phyloP scores from a whole-genome alignment of 2,329 filamentous ascomycete species.

The Aurifilum marmelostoma region DNA sequence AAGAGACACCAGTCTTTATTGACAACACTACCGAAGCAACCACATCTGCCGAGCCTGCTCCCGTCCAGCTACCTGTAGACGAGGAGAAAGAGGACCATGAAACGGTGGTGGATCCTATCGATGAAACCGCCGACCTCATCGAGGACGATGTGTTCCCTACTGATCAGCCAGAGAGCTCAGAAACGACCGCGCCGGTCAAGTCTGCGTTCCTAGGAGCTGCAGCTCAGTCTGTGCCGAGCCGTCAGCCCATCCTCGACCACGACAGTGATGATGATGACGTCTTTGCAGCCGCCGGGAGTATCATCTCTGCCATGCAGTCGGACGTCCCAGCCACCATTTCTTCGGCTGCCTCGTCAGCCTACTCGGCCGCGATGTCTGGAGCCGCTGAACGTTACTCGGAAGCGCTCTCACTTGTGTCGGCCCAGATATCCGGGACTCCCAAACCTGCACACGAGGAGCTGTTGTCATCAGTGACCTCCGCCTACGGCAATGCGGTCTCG shows the following conservation, averaged over 20 bases:
- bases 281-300: slow-evolving; percentile 43
- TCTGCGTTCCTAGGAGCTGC: slow-evolving; percentile 54
- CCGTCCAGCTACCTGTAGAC: slow-evolving; percentile 30
- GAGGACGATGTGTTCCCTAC: slow-evolving; percentile 25
- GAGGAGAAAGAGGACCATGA: slow-evolving; percentile 29
- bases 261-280: slow-evolving; percentile 53
- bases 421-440: slow-evolving; percentile 68
- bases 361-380: slow-evolving; percentile 65
- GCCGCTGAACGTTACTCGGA: slow-evolving; percentile 71
- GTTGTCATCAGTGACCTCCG: slow-evolving; percentile 68
- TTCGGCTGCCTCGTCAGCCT: slow-evolving; percentile 47
- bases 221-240: slow-evolving; percentile 53
- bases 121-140: slow-evolving; percentile 26
- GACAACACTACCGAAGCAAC: slow-evolving; percentile 34
- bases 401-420: slow-evolving; percentile 69
- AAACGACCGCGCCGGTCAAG: slow-evolving; percentile 45
- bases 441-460: slow-evolving; percentile 72
- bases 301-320: slow-evolving; percentile 40
- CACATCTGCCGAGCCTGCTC: slow-evolving; percentile 32
- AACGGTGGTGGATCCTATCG: slow-evolving; percentile 28
- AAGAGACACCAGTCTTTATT: slow-evolving; percentile 40
- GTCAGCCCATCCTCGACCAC: slow-evolving; percentile 54
- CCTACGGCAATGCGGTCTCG: slow-evolving; percentile 67
- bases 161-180: slow-evolving; percentile 30
- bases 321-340: slow-evolving; percentile 37